A percentile compares a stretch with the other conserved stretches of the same genome.
These are phyloP conservation scores for Grigorovia transvaalensis DNA, from an alignment of 805 yeast genomes.

Conservation along the genomic window DNA sequence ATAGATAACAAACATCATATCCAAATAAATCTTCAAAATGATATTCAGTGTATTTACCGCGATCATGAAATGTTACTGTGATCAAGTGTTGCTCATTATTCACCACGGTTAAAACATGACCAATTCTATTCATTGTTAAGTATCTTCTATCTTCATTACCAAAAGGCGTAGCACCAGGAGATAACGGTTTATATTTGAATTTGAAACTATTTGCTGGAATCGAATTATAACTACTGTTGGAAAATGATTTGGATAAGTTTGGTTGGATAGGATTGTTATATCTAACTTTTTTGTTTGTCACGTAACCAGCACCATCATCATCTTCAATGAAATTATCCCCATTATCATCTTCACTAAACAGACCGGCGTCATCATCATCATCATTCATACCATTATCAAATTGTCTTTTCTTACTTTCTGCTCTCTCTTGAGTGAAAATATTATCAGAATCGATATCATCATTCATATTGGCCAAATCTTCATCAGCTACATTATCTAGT, in stretches of 20 bases:
- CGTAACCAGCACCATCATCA: slow-evolving; percentile 49
- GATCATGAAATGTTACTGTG: slow-evolving; percentile 83
- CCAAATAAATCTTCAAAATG: slow-evolving; percentile 69
- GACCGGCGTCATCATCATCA: slow-evolving; percentile 32
- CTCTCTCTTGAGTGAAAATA: slow-evolving; percentile 17
- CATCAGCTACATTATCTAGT: background rate
- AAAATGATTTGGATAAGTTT: background rate
- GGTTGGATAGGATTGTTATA: background rate
- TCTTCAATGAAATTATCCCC: slow-evolving; percentile 49
- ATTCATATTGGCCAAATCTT: background rate
- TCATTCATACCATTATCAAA: slow-evolving; percentile 19
- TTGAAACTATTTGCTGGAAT: background rate
- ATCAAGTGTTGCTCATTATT: slow-evolving; percentile 51
- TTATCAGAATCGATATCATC: slow-evolving; percentile 11
- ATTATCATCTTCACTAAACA: slow-evolving; percentile 53
- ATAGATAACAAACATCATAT: slow-evolving; percentile 68
- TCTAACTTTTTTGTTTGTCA: slow-evolving; percentile 3
- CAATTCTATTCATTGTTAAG: slow-evolving; percentile 67
- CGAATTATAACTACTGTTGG: background rate
- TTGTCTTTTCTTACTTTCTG: slow-evolving; percentile 6
- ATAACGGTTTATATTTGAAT: slow-evolving; percentile 45
- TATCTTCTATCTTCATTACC: slow-evolving; percentile 53
- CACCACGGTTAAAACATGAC: slow-evolving; percentile 72
- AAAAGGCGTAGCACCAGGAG: slow-evolving; percentile 89
- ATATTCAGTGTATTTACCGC: slow-evolving; percentile 63